A percentile compares a stretch with the other conserved stretches of the same genome.
Evolutionary conservation across 2,329 filamentous ascomycete species (phyloP).

Genomic region (Penicillium occitanis): DNA sequence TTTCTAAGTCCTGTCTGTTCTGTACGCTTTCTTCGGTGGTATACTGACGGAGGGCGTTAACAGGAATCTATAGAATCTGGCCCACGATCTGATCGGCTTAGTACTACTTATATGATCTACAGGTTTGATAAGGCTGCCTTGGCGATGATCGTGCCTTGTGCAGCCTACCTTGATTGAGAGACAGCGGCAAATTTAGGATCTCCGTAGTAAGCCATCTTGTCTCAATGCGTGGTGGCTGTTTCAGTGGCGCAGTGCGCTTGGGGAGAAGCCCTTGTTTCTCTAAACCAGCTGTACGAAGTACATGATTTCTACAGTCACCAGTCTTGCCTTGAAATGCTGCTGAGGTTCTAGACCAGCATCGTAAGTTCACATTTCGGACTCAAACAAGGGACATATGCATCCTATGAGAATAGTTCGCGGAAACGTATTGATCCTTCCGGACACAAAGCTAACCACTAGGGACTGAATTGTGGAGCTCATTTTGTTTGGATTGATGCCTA

Average conservation of each 20-base stretch:
- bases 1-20: background rate
- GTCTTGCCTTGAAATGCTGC: background rate
- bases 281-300: background rate
- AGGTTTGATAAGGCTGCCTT: background rate
- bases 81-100: background rate
- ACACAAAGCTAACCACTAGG: background rate
- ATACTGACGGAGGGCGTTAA: background rate
- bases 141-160: background rate
- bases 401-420: background rate
- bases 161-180: background rate
- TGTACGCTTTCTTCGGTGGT: background rate
- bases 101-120: background rate
- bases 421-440: background rate
- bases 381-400: background rate
- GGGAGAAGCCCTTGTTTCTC: background rate
- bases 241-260: background rate
- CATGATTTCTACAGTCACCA: background rate
- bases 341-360: background rate
- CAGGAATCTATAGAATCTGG: background rate
- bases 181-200: background rate
- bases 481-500: background rate
- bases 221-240: no score
- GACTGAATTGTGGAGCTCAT: background rate
- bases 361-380: background rate
- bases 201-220: background rate